phyloP scores from a whole-genome alignment of 169 alveolate species.

The Plasmodium gallinaceum region DNA sequence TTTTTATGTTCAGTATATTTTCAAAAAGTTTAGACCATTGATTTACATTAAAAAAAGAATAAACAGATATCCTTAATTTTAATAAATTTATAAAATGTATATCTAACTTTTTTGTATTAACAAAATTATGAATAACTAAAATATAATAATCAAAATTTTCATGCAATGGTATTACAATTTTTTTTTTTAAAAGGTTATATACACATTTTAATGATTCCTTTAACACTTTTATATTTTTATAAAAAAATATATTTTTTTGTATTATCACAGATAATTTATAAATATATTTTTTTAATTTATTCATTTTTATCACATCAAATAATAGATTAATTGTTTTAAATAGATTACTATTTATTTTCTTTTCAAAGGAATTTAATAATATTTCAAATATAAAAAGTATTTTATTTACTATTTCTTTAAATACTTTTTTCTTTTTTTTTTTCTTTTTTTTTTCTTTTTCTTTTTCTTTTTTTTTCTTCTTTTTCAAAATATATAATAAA shows the following conservation, averaged over 20 bases:
- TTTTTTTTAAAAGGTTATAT: slow-evolving; percentile 23
- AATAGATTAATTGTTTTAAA: slow-evolving; percentile 43
- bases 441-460: neutral
- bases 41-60: slow-evolving; percentile 44
- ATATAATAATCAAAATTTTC: slow-evolving; percentile 71
- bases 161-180: slow-evolving; percentile 32
- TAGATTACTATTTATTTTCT: slow-evolving; percentile 16
- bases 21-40: slow-evolving; percentile 60
- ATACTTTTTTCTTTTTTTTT: slow-evolving; percentile 11
- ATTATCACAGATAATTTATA: slow-evolving; percentile 31
- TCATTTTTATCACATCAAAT: slow-evolving; percentile 23
- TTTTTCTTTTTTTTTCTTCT: neutral
- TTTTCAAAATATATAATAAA: slow-evolving; percentile 11
- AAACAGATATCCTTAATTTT: slow-evolving; percentile 31
- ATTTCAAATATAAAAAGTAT: slow-evolving; percentile 53
- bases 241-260: slow-evolving; percentile 54
- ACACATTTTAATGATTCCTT: slow-evolving; percentile 23
- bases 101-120: slow-evolving; percentile 13
- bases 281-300: slow-evolving; percentile 27
- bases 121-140: slow-evolving; percentile 33
- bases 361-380: slow-evolving; percentile 47
- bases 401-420: slow-evolving; percentile 17
- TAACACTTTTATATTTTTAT: slow-evolving; percentile 8
- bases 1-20: slow-evolving; percentile 32
- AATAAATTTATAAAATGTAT: slow-evolving; percentile 11